Conservation (phyloP, 2,329 filamentous ascomycete species). For the Aspergillus sp. region DNA sequence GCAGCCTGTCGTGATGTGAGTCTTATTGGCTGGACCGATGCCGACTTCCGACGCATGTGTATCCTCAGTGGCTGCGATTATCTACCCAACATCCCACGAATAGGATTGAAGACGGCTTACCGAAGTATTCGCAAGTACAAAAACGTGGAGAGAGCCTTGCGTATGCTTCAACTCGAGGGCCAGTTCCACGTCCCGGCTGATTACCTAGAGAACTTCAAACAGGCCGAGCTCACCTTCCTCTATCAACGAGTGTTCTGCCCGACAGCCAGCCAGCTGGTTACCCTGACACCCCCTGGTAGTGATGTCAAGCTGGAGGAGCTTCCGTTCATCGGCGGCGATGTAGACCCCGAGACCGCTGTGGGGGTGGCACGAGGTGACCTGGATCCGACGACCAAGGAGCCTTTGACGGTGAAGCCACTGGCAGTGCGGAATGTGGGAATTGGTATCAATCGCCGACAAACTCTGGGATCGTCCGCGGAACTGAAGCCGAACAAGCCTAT, state of each 20-base stretch:
- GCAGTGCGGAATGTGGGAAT: conserved; percentile 32
- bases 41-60: conserved; percentile 90
- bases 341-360: conserved; percentile 67
- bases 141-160: conserved; percentile 76
- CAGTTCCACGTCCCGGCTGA: conserved; percentile 76
- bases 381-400: conserved; percentile 83
- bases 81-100: conserved; percentile 75
- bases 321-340: conserved; percentile 74
- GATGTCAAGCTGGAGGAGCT: conserved; percentile 67
- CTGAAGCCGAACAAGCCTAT: conserved; percentile 63
- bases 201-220: conserved; percentile 77
- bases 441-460: conserved; percentile 39
- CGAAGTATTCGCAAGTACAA: conserved; percentile 88
- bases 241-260: conserved; percentile 96
- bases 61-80: conserved; percentile 98
- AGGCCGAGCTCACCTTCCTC: conserved; percentile 88
- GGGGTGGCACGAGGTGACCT: conserved; percentile 78
- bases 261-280: conserved; percentile 65
- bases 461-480: conserved; percentile 46
- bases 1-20: conserved; percentile 84
- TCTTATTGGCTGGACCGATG: conserved; percentile 86
- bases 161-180: conserved; percentile 83
- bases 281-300: conserved; percentile 66
- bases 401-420: conserved; percentile 44
- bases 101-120: conserved; percentile 93